phyloP scores from a whole-genome alignment of 2,329 filamentous ascomycete genomes.

The Nannizzia gypsea region DNA sequence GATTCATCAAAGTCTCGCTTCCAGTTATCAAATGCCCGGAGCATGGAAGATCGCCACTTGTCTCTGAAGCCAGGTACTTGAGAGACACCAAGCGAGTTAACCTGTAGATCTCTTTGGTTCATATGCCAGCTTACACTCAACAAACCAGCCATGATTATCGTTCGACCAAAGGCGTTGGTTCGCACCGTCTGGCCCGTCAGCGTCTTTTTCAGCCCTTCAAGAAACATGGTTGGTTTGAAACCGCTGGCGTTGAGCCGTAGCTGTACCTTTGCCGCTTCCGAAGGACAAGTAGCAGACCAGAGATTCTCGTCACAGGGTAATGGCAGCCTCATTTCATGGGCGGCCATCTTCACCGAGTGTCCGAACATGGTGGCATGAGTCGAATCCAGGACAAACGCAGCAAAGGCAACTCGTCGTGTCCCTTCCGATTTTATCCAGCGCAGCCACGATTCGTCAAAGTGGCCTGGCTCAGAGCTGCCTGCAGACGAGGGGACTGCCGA shows the following conservation, averaged over 20 bases:
- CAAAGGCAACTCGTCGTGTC: slow-evolving; percentile 79
- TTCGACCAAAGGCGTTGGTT: slow-evolving; percentile 87
- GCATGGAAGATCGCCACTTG: slow-evolving; percentile 78
- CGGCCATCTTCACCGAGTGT: slow-evolving; percentile 92
- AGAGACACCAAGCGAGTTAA: slow-evolving; percentile 71
- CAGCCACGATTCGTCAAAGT: slow-evolving; percentile 84
- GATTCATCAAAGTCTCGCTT: slow-evolving; percentile 81
- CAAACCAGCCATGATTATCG: slow-evolving; percentile 85
- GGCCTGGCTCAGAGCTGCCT: slow-evolving; percentile 44
- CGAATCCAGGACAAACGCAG: slow-evolving; percentile 87
- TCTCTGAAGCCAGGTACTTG: slow-evolving; percentile 74
- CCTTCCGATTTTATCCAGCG: slow-evolving; percentile 93
- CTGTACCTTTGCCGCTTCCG: slow-evolving; percentile 76
- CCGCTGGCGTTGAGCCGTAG: slow-evolving; percentile 67
- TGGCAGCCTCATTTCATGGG: slow-evolving; percentile 84
- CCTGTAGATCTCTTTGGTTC: slow-evolving; percentile 89
- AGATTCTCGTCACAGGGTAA: slow-evolving; percentile 85
- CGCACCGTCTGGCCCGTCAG: slow-evolving; percentile 73
- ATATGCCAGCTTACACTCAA: slow-evolving; percentile 95
- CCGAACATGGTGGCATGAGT: slow-evolving; percentile 98
- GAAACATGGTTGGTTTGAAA: slow-evolving; percentile 72
- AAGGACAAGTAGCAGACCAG: slow-evolving; percentile 80
- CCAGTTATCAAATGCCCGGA: slow-evolving; percentile 86
- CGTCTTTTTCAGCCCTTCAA: slow-evolving; percentile 82
- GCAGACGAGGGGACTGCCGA: slow-evolving; percentile 39